Evolutionary conservation across 208 protist species (phyloP).

Genomic region (Crithidia bombi): DNA sequence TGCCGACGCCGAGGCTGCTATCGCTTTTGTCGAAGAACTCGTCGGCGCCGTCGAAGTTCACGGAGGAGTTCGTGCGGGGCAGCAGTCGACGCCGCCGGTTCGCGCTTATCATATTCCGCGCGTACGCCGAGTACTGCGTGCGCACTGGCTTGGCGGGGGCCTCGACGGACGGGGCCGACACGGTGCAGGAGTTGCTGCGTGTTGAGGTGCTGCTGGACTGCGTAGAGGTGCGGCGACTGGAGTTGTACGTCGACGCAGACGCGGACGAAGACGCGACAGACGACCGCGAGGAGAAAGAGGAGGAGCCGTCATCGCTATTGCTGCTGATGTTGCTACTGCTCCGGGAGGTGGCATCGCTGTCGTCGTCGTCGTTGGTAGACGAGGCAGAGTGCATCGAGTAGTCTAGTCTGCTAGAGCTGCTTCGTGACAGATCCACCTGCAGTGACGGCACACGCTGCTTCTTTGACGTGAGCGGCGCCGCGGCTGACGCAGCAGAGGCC

Average conservation of each 20-base stretch:
- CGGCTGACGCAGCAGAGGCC: neutral
- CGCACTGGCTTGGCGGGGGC: neutral
- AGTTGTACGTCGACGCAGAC: neutral
- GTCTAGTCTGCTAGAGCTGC: neutral
- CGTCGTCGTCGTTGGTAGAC: slow-evolving; percentile 7
- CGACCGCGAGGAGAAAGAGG: slow-evolving; percentile 8
- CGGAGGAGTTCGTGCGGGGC: slow-evolving; percentile 8
- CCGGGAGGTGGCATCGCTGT: neutral
- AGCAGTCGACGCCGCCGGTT: neutral
- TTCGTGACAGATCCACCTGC: neutral
- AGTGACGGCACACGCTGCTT: neutral
- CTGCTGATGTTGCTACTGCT: neutral
- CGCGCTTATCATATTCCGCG: slow-evolving; percentile 22
- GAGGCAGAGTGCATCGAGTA: neutral
- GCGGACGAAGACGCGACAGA: neutral
- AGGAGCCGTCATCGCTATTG: neutral
- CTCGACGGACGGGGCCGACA: neutral
- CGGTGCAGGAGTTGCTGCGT: slow-evolving; percentile 1
- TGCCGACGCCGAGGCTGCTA: slow-evolving; percentile 20
- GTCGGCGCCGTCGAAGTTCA: slow-evolving; percentile 28
- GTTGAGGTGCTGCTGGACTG: slow-evolving; percentile 3
- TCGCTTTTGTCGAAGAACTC: slow-evolving; percentile 34
- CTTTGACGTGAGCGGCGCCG: neutral
- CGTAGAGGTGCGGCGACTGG: slow-evolving; percentile 7
- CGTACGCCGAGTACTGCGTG: slow-evolving; percentile 35